A percentile compares a stretch with the other conserved stretches of the same genome.
Conservation (phyloP, 2,329 filamentous ascomycete genomes). For the Aspergillus carbonarius region DNA sequence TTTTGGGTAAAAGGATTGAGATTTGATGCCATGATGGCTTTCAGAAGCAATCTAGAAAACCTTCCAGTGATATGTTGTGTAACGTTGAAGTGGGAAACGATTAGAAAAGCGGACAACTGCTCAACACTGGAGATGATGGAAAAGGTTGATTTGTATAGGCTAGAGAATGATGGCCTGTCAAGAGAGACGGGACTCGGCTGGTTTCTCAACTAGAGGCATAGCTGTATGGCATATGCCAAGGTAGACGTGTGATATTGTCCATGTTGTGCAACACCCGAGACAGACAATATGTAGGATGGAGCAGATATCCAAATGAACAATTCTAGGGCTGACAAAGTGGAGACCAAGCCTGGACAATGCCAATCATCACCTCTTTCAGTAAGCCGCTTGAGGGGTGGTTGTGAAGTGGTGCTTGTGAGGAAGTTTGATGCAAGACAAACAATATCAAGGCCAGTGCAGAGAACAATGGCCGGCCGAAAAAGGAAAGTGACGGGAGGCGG, state of each 20-base stretch:
- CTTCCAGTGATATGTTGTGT: conserved; percentile 1
- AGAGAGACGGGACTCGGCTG: background rate
- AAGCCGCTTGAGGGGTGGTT: background rate
- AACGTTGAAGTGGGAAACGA: background rate
- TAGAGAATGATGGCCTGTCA: conserved; percentile 1
- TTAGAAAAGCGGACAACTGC: background rate
- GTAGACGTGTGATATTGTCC: background rate
- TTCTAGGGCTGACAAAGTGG: conserved; percentile 1
- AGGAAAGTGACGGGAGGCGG: background rate
- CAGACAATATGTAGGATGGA: conserved; percentile 27
- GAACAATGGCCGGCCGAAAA: conserved; percentile 7
- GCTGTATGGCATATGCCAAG: conserved; percentile 8
- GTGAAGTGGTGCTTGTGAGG: background rate
- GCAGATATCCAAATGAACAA: conserved; percentile 9
- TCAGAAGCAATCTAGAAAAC: background rate
- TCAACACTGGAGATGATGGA: background rate
- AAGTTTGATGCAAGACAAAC: conserved; percentile 9
- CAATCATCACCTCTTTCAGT: background rate
- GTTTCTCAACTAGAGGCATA: background rate
- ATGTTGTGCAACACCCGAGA: conserved; percentile 25
- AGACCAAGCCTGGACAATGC: conserved; percentile 10
- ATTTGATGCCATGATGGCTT: conserved; percentile 16
- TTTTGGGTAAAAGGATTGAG: conserved; percentile 56
- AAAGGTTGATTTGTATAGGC: conserved; percentile 12
- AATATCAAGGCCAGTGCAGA: conserved; percentile 8